phyloP scores from a whole-genome alignment of 2,329 filamentous ascomycete species.

The Fusarium sp. region DNA sequence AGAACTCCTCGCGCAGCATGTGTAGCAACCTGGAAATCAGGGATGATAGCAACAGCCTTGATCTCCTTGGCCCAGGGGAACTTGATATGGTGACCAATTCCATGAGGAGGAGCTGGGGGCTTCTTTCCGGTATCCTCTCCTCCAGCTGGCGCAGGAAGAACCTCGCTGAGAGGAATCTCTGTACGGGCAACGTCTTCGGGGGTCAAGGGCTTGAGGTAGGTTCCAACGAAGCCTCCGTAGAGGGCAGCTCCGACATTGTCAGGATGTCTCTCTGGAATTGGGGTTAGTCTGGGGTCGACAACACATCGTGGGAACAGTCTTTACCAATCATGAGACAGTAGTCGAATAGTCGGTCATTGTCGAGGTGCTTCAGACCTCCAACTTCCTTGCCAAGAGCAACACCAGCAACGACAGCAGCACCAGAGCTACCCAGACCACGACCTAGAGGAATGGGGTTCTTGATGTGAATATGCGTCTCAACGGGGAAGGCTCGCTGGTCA shows the following conservation, averaged over 20 bases:
- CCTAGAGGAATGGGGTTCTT: slow-evolving; percentile 95
- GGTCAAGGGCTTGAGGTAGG: slow-evolving; percentile 91
- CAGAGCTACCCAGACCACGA: slow-evolving; percentile 92
- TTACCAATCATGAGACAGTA: slow-evolving; percentile 96
- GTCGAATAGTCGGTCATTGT: slow-evolving; percentile 86
- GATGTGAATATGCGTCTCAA: slow-evolving; percentile 91
- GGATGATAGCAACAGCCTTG: slow-evolving; percentile 96
- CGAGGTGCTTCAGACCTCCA: slow-evolving; percentile 78
- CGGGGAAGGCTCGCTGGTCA: slow-evolving; percentile 83
- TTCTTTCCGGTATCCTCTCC: slow-evolving; percentile 88
- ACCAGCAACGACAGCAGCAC: slow-evolving; percentile 93
- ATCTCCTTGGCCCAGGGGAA: slow-evolving; percentile 95
- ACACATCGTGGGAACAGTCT: slow-evolving; percentile 32
- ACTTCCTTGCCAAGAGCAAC: slow-evolving; percentile 94
- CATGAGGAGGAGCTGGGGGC: slow-evolving; percentile 88
- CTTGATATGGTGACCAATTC: slow-evolving; percentile 96
- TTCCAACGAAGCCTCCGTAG: slow-evolving; percentile 96
- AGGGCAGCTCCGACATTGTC: slow-evolving; percentile 96
- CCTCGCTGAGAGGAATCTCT: slow-evolving; percentile 94
- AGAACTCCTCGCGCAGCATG: slow-evolving; percentile 89
- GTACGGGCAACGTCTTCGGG: slow-evolving; percentile 89
- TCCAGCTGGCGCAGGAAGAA: slow-evolving; percentile 88
- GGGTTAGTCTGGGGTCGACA: slow-evolving; percentile 16
- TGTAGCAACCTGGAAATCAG: slow-evolving; percentile 95
- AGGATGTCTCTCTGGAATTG: slow-evolving; percentile 77